Percentiles rank a stretch among this genome's conserved stretches.
Evolutionary conservation across 768 basidiomycete species (phyloP).

Genomic region (Boletus fagicola): DNA sequence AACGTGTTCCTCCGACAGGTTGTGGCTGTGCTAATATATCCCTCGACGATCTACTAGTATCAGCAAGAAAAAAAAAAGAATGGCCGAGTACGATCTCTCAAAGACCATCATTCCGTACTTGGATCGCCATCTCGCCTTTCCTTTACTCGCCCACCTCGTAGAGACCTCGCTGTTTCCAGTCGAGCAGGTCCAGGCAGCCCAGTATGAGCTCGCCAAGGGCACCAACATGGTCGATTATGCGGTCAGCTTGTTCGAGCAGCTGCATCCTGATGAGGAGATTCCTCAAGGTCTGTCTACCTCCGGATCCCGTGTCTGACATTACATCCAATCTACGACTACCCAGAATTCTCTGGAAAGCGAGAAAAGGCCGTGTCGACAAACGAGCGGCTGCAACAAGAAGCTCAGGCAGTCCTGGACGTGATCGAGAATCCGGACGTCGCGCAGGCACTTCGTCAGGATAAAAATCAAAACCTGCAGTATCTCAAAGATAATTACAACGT

Average conservation of each 20-base stretch:
- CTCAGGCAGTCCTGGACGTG: slow-evolving; percentile 89
- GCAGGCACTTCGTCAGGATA: slow-evolving; percentile 91
- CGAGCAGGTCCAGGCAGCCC: slow-evolving; percentile 80
- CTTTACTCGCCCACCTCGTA: slow-evolving; percentile 84
- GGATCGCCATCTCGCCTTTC: slow-evolving; percentile 93
- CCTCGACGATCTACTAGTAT: background rate
- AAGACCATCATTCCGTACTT: slow-evolving; percentile 88
- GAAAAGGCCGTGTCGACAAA: slow-evolving; percentile 80
- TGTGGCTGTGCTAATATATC: slow-evolving; percentile 27
- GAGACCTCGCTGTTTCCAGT: slow-evolving; percentile 73
- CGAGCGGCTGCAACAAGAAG: slow-evolving; percentile 83
- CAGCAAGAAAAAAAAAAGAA: slow-evolving; percentile 31
- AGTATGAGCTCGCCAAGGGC: slow-evolving; percentile 95
- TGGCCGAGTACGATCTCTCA: slow-evolving; percentile 91
- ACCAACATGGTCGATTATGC: slow-evolving; percentile 99
- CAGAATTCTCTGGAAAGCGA: slow-evolving; percentile 85
- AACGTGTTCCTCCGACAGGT: background rate
- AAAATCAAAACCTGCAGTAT: slow-evolving; percentile 93
- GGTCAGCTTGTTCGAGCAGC: slow-evolving; percentile 71
- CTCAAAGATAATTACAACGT: slow-evolving; percentile 92
- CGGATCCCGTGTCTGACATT: background rate
- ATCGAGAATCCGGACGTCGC: slow-evolving; percentile 98
- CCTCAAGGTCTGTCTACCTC: slow-evolving; percentile 56
- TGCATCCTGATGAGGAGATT: slow-evolving; percentile 68
- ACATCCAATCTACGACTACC: background rate